Evolutionary conservation across 1,284 basidiomycete genomes (phyloP), one percentile per base, ranked within the genome.

Genomic region (Cryptococcus floricola): DNA sequence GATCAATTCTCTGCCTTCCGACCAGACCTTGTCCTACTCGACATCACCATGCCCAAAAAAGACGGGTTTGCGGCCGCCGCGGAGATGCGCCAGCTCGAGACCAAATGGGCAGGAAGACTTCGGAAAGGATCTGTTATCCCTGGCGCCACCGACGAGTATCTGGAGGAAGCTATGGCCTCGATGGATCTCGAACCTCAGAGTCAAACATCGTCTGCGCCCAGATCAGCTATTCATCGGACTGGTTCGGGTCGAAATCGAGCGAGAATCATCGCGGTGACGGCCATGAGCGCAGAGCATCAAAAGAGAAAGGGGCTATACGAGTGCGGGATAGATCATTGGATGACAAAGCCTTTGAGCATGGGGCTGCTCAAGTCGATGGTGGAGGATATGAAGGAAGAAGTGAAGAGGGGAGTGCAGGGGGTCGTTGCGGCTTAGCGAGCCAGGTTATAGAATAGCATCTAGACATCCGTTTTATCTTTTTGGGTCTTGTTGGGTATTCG

Each of bases 11-110:
- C 59, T 42, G 44, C 61, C 5, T 64, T 74, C 37, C 52, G 48
- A 3, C 70, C 70, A 2, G 57, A 67, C 25, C 54, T 69, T 25
- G 69, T 75, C 9, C 58, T 77, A 12, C 63, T 75, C 14, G 75
- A 77, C 52, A 75, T 77, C 57, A 77, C 74, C 57, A 77, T 77
- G 75, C 75, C 75, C 6, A 63, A 63, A 16, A 72, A 73, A 66
- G 73, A 77, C 58, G 75, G 75, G 6, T 77, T 69, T 57, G 61
- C 66, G 18, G 70, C 75, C 1, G 67, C 68, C 14, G 45, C 59
- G 9, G 70, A 71, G 52, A 73, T 73, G 70, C 60, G 71, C 13
- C 56, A 59, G 34, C 56, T 68, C 25, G 74, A 76, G 52, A 63
- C 59, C 19, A 45, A 42, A 19, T 43, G 49, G n/a, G 42, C 42